Evolutionary conservation across 768 basidiomycete species (phyloP).

Genomic region (Mycena haematopus): DNA sequence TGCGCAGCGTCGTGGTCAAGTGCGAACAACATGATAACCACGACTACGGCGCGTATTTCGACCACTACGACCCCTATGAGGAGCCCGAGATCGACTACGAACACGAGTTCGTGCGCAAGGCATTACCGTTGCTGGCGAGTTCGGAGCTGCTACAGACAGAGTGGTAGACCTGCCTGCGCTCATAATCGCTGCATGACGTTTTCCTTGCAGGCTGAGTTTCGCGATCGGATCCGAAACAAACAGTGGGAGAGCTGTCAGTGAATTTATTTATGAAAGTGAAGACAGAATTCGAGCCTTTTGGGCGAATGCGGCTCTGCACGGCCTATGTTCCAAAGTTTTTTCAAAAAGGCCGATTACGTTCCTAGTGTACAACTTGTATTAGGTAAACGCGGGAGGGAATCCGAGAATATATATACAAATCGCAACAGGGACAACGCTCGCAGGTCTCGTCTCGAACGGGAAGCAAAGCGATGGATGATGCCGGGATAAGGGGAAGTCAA

Average conservation of each 20-base stretch:
- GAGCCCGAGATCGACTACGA: neutral
- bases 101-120: neutral
- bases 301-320: too few relatives aligned
- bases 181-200: too few relatives aligned
- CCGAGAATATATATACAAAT: slow-evolving; percentile 22
- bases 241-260: too few relatives aligned
- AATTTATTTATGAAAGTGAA: too few relatives aligned
- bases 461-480: neutral
- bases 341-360: neutral
- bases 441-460: slow-evolving; percentile 12
- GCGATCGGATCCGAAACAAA: too few relatives aligned
- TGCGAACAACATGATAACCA: neutral
- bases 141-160: neutral
- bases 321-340: too few relatives aligned
- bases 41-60: neutral
- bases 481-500: neutral
- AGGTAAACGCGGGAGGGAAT: slow-evolving; percentile 6
- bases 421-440: neutral
- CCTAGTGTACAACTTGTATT: slow-evolving; percentile 22
- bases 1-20: neutral
- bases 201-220: too few relatives aligned
- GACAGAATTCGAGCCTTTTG: too few relatives aligned
- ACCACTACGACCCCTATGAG: too few relatives aligned
- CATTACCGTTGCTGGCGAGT: neutral
- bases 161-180: neutral